These are phyloP conservation scores for Pulveroboletus sp. DNA, from an alignment of 768 basidiomycete genomes.

Conservation along the genomic window DNA sequence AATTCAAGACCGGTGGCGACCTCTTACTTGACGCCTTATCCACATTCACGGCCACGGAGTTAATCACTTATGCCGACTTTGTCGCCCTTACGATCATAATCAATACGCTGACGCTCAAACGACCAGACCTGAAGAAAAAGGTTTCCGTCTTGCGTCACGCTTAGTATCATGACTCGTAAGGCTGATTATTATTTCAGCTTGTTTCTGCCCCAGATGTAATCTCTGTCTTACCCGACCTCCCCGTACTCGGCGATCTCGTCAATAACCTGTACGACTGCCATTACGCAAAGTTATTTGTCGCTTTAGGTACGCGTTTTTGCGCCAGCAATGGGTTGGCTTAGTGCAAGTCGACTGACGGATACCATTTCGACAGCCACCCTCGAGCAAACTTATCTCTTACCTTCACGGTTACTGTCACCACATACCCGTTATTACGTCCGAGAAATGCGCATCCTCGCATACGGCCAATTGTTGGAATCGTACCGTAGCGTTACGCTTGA, in stretches of 20 bases:
- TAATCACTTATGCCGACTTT: conserved; percentile 87
- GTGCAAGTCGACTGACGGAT: conserved; percentile 8
- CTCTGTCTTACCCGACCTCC: conserved; percentile 78
- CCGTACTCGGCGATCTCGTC: conserved; percentile 77
- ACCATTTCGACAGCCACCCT: conserved; percentile 60
- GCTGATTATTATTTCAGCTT: conserved; percentile 46
- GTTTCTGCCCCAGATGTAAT: conserved; percentile 86
- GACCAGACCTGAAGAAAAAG: conserved; percentile 92
- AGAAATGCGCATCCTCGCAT: conserved; percentile 95
- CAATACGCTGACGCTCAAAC: conserved; percentile 69
- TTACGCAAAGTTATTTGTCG: conserved; percentile 91
- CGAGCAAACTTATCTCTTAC: conserved; percentile 84
- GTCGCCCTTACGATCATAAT: conserved; percentile 81
- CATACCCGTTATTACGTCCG: conserved; percentile 90
- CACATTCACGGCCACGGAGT: conserved; percentile 91
- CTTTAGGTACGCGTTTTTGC: conserved; percentile 58
- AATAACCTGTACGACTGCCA: conserved; percentile 90
- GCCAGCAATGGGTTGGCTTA: background rate
- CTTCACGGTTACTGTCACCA: conserved; percentile 79
- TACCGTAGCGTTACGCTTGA: conserved; percentile 89
- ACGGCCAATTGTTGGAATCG: conserved; percentile 86
- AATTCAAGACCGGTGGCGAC: conserved; percentile 83
- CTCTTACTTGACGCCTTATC: conserved; percentile 88
- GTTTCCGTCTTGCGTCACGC: conserved; percentile 34
- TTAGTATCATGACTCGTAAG: background rate